Percentiles rank a stretch among this genome's conserved stretches.
Conservation (phyloP, 1,284 basidiomycete genomes). For the Ceratobasidium sp. region DNA sequence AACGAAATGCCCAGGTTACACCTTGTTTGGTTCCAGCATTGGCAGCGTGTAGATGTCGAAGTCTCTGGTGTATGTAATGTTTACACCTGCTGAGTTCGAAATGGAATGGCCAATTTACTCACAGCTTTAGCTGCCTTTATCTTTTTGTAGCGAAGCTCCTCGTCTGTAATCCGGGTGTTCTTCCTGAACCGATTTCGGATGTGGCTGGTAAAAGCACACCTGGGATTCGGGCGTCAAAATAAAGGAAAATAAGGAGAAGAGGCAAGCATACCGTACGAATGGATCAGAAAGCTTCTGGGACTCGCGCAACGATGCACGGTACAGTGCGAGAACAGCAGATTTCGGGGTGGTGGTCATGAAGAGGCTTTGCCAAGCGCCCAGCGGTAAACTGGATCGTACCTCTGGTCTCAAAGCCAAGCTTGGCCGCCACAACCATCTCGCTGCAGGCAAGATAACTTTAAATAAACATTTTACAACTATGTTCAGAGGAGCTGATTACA, state of each 20-base stretch:
- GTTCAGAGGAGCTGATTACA: neutral
- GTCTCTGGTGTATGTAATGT: conserved; percentile 60
- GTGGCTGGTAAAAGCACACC: conserved; percentile 73
- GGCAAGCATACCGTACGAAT: conserved; percentile 23
- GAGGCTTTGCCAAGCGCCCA: neutral
- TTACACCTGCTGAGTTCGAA: neutral
- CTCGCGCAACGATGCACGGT: conserved; percentile 41
- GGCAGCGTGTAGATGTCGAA: conserved; percentile 66
- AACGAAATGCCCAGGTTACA: conserved; percentile 70
- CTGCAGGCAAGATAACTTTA: conserved; percentile 8
- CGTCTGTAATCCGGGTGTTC: conserved; percentile 47
- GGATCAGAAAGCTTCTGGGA: conserved; percentile 25
- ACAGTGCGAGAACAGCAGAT: conserved; percentile 25
- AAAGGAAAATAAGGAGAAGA: neutral
- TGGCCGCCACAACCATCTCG: conserved; percentile 24
- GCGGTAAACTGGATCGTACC: conserved; percentile 5
- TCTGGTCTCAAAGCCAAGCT: neutral
- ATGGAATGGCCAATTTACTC: conserved; percentile 21
- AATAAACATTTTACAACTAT: neutral
- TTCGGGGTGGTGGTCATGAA: conserved; percentile 20
- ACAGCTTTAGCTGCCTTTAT: conserved; percentile 66
- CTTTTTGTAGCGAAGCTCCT: conserved; percentile 57
- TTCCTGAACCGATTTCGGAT: conserved; percentile 66
- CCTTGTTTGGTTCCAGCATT: conserved; percentile 64
- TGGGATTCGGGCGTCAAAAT: conserved; percentile 52